These are phyloP conservation scores for Stagonosporopsis cucurbitacearum DNA, from an alignment of 2,329 filamentous ascomycete species.

Conservation along the genomic window DNA sequence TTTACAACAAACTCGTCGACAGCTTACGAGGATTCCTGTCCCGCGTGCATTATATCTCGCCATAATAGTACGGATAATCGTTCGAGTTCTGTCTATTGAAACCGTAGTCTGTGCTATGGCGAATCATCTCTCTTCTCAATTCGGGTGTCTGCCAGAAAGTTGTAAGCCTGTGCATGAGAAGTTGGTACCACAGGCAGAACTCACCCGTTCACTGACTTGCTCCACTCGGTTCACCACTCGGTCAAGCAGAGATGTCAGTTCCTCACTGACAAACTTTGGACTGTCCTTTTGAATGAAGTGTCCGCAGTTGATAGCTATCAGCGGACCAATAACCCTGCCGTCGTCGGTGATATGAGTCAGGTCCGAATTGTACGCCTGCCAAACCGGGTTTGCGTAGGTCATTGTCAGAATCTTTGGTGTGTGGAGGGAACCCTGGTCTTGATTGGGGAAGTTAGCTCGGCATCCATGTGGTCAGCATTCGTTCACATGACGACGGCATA, in stretches of 20 bases:
- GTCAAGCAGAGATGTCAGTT: constrained; percentile 43
- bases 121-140: constrained; percentile 17
- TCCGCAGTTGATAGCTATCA: constrained; percentile 58
- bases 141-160: constrained; percentile 12
- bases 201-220: constrained; percentile 41
- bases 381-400: constrained; percentile 61
- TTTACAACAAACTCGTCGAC: no score
- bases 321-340: constrained; percentile 52
- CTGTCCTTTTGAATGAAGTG: constrained; percentile 65
- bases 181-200: not conserved
- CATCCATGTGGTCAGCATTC: not conserved
- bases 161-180: not conserved
- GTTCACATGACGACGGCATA: not conserved
- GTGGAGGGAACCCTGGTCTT: constrained; percentile 35
- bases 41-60: constrained; percentile 3
- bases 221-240: constrained; percentile 45
- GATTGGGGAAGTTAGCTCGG: constrained; percentile 9
- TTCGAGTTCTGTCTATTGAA: not conserved
- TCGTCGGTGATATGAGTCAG: constrained; percentile 54
- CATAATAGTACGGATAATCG: constrained; percentile 2
- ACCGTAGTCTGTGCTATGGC: constrained; percentile 15
- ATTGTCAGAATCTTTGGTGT: constrained; percentile 52
- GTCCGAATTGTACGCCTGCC: constrained; percentile 62
- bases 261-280: constrained; percentile 50
- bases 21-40: not conserved